Evolutionary conservation across 2,329 filamentous ascomycete species (phyloP).

Genomic region (Ceratocystis colombiana): DNA sequence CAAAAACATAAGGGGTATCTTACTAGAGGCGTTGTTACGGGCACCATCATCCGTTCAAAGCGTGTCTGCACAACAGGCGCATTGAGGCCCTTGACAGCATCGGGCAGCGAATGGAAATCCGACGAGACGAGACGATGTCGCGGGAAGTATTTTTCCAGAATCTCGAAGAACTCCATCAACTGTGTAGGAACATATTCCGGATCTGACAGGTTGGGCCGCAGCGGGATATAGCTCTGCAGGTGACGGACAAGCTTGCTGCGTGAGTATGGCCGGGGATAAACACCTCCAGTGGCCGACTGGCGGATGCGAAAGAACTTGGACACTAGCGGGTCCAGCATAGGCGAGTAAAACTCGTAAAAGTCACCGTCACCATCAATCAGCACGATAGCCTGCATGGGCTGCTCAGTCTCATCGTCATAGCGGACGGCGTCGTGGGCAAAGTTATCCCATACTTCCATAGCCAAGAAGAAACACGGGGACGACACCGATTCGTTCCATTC

Average conservation of each 20-base stretch:
- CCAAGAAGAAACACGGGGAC: slow-evolving; percentile 91
- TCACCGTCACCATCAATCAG: slow-evolving; percentile 77
- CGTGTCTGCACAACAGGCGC: slow-evolving; percentile 93
- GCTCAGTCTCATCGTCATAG: slow-evolving; percentile 57
- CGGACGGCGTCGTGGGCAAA: slow-evolving; percentile 91
- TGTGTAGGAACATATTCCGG: slow-evolving; percentile 93
- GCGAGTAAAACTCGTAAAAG: slow-evolving; percentile 89
- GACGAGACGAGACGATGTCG: slow-evolving; percentile 78
- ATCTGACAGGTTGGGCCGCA: slow-evolving; percentile 63
- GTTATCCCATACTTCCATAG: slow-evolving; percentile 97
- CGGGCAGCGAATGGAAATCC: slow-evolving; percentile 80
- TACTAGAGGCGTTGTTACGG: slow-evolving; percentile 83
- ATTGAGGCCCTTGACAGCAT: slow-evolving; percentile 74
- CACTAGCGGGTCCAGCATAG: slow-evolving; percentile 69
- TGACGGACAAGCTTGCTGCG: slow-evolving; percentile 47
- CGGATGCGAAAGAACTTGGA: slow-evolving; percentile 76
- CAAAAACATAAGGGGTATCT: slow-evolving; percentile 31
- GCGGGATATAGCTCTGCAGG: slow-evolving; percentile 55
- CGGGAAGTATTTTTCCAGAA: slow-evolving; percentile 79
- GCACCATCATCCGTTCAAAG: slow-evolving; percentile 75
- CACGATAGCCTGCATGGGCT: slow-evolving; percentile 78
- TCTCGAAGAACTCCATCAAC: slow-evolving; percentile 93
- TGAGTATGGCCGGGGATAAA: slow-evolving; percentile 53
- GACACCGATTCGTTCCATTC: slow-evolving; percentile 85
- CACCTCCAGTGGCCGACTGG: slow-evolving; percentile 58